Percentiles rank a stretch among this genome's conserved stretches.
phyloP scores from a whole-genome alignment of 179 eudicot genomes.

The Camellia oleifera region DNA sequence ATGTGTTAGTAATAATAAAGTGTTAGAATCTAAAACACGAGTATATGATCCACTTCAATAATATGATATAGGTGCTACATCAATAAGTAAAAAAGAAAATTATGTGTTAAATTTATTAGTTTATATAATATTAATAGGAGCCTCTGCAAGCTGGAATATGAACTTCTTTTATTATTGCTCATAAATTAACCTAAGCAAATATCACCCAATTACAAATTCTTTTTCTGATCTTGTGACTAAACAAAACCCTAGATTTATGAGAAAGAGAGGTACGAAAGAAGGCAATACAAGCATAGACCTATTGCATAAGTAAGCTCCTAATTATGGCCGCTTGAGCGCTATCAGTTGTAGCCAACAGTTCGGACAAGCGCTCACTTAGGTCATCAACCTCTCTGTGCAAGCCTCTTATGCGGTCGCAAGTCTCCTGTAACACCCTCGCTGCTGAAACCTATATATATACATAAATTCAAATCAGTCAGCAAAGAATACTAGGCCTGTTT shows the following conservation, averaged over 20 bases:
- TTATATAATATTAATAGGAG: not conserved
- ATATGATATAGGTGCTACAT: too few species aligned
- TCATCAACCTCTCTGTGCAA: slow-evolving; percentile 71
- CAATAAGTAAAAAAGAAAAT: too few species aligned
- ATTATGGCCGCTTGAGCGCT: slow-evolving; percentile 61
- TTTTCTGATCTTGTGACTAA: not conserved
- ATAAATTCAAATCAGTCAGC: not conserved
- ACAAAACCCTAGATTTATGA: slow-evolving; percentile 2
- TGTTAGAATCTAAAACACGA: too few species aligned
- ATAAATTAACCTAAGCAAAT: not conserved
- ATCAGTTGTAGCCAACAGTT: slow-evolving; percentile 47
- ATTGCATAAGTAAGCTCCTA: slow-evolving; percentile 48
- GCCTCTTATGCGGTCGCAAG: slow-evolving; percentile 68
- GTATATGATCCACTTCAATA: too few species aligned
- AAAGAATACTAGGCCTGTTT: too few species aligned
- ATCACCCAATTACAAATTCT: slow-evolving; percentile 1
- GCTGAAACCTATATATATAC: slow-evolving; percentile 46
- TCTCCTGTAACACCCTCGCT: slow-evolving; percentile 65
- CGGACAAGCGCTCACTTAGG: slow-evolving; percentile 66
- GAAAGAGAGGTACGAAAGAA: not conserved
- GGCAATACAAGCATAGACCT: not conserved
- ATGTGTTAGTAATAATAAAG: too few species aligned
- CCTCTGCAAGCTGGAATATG: not conserved
- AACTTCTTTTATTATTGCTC: slow-evolving; percentile 7
- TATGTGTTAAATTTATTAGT: too few species aligned